Conservation (phyloP, 306 rosid genomes). For the Glycyrrhiza uralensis region DNA sequence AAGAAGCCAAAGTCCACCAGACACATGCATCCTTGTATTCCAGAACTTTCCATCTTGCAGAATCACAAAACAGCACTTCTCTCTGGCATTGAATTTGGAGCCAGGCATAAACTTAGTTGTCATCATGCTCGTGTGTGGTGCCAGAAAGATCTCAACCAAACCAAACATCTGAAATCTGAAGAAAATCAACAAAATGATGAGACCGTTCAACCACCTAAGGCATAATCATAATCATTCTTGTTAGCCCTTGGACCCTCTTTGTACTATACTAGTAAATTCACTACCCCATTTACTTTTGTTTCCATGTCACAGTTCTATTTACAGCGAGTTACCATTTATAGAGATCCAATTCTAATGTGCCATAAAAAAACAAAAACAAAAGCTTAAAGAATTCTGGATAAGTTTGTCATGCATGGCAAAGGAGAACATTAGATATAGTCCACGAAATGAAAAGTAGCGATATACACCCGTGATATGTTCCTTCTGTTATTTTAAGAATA, state of each 20-base stretch:
- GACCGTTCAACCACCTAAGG: slow-evolving; percentile 29
- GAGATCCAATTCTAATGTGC: not conserved
- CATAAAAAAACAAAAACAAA: not conserved
- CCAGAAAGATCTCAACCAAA: slow-evolving; percentile 20
- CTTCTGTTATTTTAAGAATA: not conserved
- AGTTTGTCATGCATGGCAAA: slow-evolving; percentile 25
- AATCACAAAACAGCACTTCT: slow-evolving; percentile 7
- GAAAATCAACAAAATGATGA: slow-evolving; percentile 19
- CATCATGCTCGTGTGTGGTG: slow-evolving; percentile 22
- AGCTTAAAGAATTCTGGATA: not conserved
- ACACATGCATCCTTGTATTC: slow-evolving; percentile 30
- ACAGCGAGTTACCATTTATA: not conserved
- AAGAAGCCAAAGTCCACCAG: slow-evolving; percentile 24
- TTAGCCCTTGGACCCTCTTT: slow-evolving; percentile 32
- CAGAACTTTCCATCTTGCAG: slow-evolving; percentile 24
- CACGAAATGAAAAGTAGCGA: not conserved
- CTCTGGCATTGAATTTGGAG: slow-evolving; percentile 10
- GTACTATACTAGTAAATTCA: slow-evolving; percentile 7
- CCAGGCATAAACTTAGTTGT: slow-evolving; percentile 26
- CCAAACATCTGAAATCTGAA: not conserved
- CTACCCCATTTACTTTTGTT: slow-evolving; percentile 7
- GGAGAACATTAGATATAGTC: not conserved
- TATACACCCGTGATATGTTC: slow-evolving; percentile 28
- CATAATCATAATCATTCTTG: slow-evolving; percentile 26
- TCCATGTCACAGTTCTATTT: slow-evolving; percentile 11